Base-by-base conservation (phyloP, 2,329 filamentous ascomycete species). In the Exophiala oligosperma region DNA sequence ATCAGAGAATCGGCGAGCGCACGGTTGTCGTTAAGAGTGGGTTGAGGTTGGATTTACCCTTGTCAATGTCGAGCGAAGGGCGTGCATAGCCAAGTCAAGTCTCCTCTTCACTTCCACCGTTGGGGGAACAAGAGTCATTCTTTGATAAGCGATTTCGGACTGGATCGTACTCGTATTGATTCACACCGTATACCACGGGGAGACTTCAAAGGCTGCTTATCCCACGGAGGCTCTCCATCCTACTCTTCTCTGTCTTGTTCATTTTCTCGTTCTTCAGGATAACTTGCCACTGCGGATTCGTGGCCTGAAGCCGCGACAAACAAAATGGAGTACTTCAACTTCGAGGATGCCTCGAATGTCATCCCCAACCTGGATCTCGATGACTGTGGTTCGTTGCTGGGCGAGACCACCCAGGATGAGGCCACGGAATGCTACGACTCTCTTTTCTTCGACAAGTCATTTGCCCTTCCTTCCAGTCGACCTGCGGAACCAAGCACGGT, bases 311-410 rank as follows among this genome's bases (percentile, higher is more conserved):
- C 29, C 32, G 23, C 23, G 46, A 37, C 54, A 49, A 52, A 43
- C 49, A 64, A 49, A 11, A 77, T 79, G 76, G 76, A 78, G 65
- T 79, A 77, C 67, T 79, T 79, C 62, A 71, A 79, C 60, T 78
- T 79, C 59, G 75, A 78, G 59, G 72, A 75, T 56, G 76, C 76
- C 35, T 75, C 76, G 21, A 71, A 70, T 53, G 70, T 68, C 53
- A 72, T 72, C 28, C 67, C 72, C 29, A 63, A 64, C 28, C 70
- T 67, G 28, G 64, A 68, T 49, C 72, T 74, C 24, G 73, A 76
- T 54, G 75, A 77, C 61, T 65, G 72, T 53, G 72, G 71, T 52
- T 77, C 73, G 5, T 65, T 74, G 60, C 66, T 67, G 35, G 68
- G 71, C 50, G 73, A 76, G 50, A 61, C 73, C 23, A 73, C 73